Base-by-base conservation (phyloP, 2,329 filamentous ascomycete species). In the Hypoxylon sp. region DNA sequence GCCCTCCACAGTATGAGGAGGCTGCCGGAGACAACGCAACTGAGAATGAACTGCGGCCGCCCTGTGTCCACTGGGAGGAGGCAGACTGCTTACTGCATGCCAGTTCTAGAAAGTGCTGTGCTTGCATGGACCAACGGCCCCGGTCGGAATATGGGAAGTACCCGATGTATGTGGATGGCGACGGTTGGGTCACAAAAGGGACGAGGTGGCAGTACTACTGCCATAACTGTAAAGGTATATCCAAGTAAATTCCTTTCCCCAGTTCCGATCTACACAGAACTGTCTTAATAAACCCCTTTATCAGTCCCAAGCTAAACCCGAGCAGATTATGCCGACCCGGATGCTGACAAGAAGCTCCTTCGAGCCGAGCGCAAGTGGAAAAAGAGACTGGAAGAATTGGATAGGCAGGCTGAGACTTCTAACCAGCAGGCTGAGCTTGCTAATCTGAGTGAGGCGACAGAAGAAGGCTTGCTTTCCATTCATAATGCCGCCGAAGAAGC, bases 141-240 rank as follows among this genome's bases (percentile, higher is more conserved):
- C 7, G 26, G n/a, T 54, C 49, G 6, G 42, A 60, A 16, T 67
- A 57, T 6, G 64, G 64, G 12, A 52, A 63, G 9, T 70, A 70
- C 26, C 22, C 66, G n/a, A 62, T 56, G 61, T 69, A 65, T 42
- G 64, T 65, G 14, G 64, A 65, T 32, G 57, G 64, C 5, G 33
- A 64, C 14, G 66, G 63, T 14, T 70, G 61, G 57, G 54, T 69
- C 11, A 44, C 65, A 18, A 51, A 26, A 16, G 68, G 66, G 6
- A 38, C 36, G 42, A 64, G 64, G 22, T 70, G 68, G 68, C 57
- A 64, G 7, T 67, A 64, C 44, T 69, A 70, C 20, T 69, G 68
- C 20, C 64, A 66, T 5, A 49, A 4, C 24, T 70, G 68, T 48
- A 45, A n/a, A 54, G 54, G 62, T 66, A 36, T 24, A 50, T 40